These are phyloP conservation scores for Nepenthes alata DNA, from an alignment of 179 eudicot genomes.

Conservation along the genomic window DNA sequence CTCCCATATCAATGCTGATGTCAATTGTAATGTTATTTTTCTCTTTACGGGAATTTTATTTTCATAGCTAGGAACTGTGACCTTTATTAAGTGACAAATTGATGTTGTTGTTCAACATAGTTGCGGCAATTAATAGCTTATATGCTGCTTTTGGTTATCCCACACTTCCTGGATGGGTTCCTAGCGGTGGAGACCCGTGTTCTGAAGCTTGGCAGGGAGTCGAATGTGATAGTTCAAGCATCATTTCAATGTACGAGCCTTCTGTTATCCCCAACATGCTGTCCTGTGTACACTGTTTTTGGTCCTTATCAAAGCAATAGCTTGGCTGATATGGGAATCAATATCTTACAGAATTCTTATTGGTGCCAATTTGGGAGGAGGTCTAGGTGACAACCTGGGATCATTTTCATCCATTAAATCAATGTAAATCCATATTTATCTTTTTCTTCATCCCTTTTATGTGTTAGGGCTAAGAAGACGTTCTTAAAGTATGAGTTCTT, in stretches of 20 bases:
- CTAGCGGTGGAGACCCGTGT: slow-evolving; percentile 86
- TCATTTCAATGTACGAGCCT: slow-evolving; percentile 48
- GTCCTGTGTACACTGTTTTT: neutral
- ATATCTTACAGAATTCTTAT: slow-evolving; percentile 39
- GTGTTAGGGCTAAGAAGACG: neutral
- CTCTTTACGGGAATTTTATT: neutral
- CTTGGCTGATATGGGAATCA: neutral
- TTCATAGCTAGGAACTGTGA: neutral
- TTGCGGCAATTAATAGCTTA: slow-evolving; percentile 82
- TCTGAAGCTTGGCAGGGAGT: slow-evolving; percentile 88
- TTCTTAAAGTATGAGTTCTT: neutral
- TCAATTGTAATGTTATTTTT: neutral
- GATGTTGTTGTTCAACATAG: slow-evolving; percentile 26
- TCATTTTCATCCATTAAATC: slow-evolving; percentile 54
- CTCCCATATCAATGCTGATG: neutral
- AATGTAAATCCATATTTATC: slow-evolving; percentile 35
- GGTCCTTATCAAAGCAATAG: too few relatives aligned
- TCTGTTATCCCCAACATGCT: neutral
- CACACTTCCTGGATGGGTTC: slow-evolving; percentile 72
- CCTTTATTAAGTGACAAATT: neutral
- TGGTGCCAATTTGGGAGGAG: slow-evolving; percentile 71
- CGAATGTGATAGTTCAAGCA: slow-evolving; percentile 37
- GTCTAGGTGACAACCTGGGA: slow-evolving; percentile 62
- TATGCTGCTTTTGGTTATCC: slow-evolving; percentile 74
- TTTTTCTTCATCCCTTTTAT: neutral